Conservation (phyloP, 176 grass and related monocot genomes). For the Thalia dealbata region DNA sequence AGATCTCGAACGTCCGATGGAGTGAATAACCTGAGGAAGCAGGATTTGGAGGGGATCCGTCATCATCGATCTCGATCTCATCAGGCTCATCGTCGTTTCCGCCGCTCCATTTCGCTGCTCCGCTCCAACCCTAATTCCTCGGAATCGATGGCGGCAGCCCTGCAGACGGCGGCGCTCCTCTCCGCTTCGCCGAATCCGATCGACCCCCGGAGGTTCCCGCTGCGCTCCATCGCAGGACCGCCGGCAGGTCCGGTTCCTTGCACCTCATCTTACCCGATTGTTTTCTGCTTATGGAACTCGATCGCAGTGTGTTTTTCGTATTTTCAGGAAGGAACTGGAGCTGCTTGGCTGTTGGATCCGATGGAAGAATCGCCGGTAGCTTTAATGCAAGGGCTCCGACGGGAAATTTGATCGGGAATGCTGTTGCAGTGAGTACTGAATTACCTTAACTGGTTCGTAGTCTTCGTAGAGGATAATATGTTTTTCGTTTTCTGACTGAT, state of each 20-base stretch:
- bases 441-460: neutral
- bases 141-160: constrained; percentile 8
- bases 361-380: neutral
- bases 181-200: constrained; percentile 20
- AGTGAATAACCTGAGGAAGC: neutral
- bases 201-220: constrained; percentile 1
- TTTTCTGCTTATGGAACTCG: neutral
- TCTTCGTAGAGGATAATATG: neutral
- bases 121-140: neutral
- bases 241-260: neutral
- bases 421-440: constrained; percentile 24
- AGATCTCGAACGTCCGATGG: neutral
- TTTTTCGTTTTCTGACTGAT: neutral
- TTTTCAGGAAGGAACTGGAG: constrained; percentile 17
- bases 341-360: neutral
- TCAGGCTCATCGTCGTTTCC: neutral
- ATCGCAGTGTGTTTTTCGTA: neutral
- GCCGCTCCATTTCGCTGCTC: neutral
- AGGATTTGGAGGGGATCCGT: neutral
- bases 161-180: constrained; percentile 31
- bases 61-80: neutral
- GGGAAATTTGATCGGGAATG: constrained; percentile 24
- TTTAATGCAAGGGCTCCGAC: constrained; percentile 5
- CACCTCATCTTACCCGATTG: neutral
- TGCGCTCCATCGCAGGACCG: constrained; percentile 4